These are phyloP conservation scores for Zasmidium angulare DNA, from an alignment of 2,329 filamentous ascomycete species.

Conservation along the genomic window DNA sequence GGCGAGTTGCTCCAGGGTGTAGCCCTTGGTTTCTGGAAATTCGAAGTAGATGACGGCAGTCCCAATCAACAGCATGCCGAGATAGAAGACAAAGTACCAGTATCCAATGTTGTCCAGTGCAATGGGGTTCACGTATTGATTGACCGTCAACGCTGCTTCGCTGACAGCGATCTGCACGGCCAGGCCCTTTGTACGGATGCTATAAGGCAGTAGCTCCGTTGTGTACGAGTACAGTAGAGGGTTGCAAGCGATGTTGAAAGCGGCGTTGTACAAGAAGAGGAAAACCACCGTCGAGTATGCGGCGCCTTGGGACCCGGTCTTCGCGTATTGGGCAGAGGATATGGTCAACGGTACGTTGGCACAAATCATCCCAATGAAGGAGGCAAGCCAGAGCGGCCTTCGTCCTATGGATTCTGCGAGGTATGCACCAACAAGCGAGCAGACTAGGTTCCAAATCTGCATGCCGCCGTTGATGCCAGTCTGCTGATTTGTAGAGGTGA, in stretches of 20 bases:
- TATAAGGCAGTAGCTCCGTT: conserved; percentile 60
- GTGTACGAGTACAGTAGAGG: conserved; percentile 64
- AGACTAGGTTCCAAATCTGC: conserved; percentile 41
- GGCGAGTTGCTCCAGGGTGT: conserved; percentile 71
- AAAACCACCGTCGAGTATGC: conserved; percentile 28
- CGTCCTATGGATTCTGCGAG: conserved; percentile 44
- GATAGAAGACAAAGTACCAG: conserved; percentile 20
- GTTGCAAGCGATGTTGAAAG: conserved; percentile 67
- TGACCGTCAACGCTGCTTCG: conserved; percentile 5
- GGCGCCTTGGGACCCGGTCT: neutral
- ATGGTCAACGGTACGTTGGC: conserved; percentile 45
- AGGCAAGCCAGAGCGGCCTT: conserved; percentile 44
- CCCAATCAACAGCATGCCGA: conserved; percentile 18
- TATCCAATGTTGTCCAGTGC: conserved; percentile 17
- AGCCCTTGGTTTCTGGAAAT: conserved; percentile 68
- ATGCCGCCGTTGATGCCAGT: conserved; percentile 41
- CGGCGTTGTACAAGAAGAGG: conserved; percentile 53
- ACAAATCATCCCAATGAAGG: conserved; percentile 45
- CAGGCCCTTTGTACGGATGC: conserved; percentile 59
- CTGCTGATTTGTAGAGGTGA: conserved; percentile 36
- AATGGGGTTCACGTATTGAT: conserved; percentile 22
- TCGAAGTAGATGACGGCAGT: conserved; percentile 52
- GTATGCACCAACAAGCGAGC: conserved; percentile 39
- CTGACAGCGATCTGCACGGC: conserved; percentile 44
- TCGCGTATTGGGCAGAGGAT: neutral